These are phyloP conservation scores for Colletotrichum sp. DNA, from an alignment of 2,329 filamentous ascomycete species.

Conservation along the genomic window DNA sequence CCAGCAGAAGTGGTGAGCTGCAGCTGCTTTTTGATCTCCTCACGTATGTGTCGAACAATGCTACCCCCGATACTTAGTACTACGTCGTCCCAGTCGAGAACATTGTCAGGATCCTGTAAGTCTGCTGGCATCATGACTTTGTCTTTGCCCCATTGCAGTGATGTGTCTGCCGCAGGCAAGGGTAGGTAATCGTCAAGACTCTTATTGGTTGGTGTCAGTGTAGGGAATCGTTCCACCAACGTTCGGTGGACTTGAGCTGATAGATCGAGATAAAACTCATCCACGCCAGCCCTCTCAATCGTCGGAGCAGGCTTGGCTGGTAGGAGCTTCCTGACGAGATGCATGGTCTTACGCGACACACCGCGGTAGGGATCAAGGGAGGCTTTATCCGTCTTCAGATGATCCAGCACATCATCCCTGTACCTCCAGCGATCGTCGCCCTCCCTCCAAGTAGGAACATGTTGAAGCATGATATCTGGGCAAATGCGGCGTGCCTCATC, in stretches of 20 bases:
- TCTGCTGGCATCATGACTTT: not conserved
- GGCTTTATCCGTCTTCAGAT: not conserved
- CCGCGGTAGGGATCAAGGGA: not conserved
- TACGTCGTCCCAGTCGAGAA: not conserved
- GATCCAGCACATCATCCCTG: not conserved
- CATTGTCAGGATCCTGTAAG: rapidly evolving
- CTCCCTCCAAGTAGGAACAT: not conserved
- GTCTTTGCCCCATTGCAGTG: not conserved
- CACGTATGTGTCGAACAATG: not conserved
- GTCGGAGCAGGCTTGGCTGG: not conserved
- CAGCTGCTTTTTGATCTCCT: not conserved
- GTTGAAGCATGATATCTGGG: rapidly evolving
- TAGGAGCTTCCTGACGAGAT: not conserved
- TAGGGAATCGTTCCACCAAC: not conserved
- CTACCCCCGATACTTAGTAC: not conserved
- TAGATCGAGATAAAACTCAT: not conserved
- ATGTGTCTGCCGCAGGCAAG: not conserved
- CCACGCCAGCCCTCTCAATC: not conserved
- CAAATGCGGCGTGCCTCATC: not conserved
- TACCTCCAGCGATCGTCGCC: not conserved
- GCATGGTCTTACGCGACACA: not conserved
- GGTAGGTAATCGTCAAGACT: not conserved
- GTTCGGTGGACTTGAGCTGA: not conserved
- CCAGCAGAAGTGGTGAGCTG: not conserved
- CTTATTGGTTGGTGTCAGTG: rapidly evolving